A percentile compares a stretch with the other conserved stretches of the same genome.
Evolutionary conservation across 257 asterid genomes (phyloP).

Genomic region (Plantago ovata): DNA sequence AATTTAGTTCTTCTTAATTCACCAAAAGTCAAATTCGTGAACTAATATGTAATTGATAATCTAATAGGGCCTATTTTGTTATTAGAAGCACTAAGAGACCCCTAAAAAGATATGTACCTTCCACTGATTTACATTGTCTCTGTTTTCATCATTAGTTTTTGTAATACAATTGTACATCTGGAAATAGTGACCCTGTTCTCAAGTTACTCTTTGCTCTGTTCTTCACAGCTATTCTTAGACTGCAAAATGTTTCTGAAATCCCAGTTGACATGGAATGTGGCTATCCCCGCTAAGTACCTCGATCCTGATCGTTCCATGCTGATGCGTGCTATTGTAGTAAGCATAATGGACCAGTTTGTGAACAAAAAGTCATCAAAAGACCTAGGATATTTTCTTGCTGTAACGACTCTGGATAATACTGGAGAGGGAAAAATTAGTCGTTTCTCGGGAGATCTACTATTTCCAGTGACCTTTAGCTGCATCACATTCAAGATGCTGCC

Average conservation of each 20-base stretch:
- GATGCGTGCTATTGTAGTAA: conserved; percentile 56
- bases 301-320: conserved; percentile 61
- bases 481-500: conserved; percentile 66
- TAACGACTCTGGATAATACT: conserved; percentile 53
- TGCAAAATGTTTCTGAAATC: conserved; percentile 51
- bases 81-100: too few species aligned
- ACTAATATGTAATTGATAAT: too few species aligned
- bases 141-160: too few species aligned
- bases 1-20: too few species aligned
- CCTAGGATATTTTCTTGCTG: conserved; percentile 59
- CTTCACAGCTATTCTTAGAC: too few species aligned
- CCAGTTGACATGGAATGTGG: conserved; percentile 60
- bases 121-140: too few species aligned
- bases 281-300: conserved; percentile 55
- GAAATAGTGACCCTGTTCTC: too few species aligned
- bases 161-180: too few species aligned
- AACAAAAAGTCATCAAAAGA: conserved; percentile 54
- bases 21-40: too few species aligned
- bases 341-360: conserved; percentile 60
- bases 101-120: too few species aligned
- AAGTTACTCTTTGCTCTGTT: too few species aligned
- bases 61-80: too few species aligned
- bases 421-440: conserved; percentile 59
- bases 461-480: conserved; percentile 73
- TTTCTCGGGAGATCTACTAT: conserved; percentile 52